Base-by-base conservation (phyloP, 495 filamentous ascomycete species). In the Podospora anserina region DNA sequence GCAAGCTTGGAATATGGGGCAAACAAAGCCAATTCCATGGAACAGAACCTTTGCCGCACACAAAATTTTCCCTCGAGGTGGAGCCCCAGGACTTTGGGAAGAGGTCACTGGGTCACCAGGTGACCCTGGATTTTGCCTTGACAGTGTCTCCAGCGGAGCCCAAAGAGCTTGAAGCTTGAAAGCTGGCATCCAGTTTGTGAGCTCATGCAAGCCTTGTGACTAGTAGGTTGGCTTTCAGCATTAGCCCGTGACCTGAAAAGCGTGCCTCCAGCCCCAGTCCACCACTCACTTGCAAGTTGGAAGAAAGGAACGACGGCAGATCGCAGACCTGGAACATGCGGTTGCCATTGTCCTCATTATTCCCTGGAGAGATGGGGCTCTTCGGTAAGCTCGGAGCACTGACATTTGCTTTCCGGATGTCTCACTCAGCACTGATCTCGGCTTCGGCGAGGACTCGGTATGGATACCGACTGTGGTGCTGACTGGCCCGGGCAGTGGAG, bases 1-100 rank as follows among this genome's bases (percentile, higher is more conserved):
- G 15, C 56, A 58, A 58, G 56, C 56, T 58, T 58, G 56, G 56
- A 58, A 58, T 0, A 20, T 61, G 59, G 16, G 59, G 23, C 16
- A 61, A 7, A 58, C n/a, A 58, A 58, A 58, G 55, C 55, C 39
- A 58, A 19, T 58, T 19, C 55, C 55, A 58, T 58, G 55, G 55
- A 19, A 26, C 55, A 11, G 55, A 58, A 58, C 55, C 55, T 58
- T 26, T 58, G 55, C 39, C 39, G 39, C 55, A 58, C 55, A 58
- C n/a, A 58, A 20, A 20, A 20, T 58, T 58, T 58, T 58, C 55
- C 55, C 55, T 15, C 23, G 6, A 5, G 55, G 55, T 58, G 55
- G 55, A 58, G 55, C 55, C 55, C 2, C 2, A 49, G 4, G n/a
- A 58, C 19, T 58, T 58, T 58, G 55, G 7, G 3, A 19, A 9